These are phyloP conservation scores for Tilletia caries DNA, from an alignment of 1,284 basidiomycete species.

Conservation along the genomic window DNA sequence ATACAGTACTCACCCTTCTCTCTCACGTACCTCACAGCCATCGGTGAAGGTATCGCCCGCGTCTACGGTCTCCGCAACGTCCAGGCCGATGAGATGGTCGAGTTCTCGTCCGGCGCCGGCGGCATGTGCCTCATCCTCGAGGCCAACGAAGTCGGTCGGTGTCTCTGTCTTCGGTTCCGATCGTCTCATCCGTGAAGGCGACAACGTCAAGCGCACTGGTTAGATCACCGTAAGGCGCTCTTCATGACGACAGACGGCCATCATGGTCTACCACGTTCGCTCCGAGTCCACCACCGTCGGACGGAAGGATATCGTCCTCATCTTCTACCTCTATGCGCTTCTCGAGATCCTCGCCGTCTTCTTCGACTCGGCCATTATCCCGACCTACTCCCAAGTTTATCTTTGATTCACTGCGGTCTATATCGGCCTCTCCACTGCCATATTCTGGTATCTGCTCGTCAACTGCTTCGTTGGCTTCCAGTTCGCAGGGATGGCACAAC, in stretches of 20 bases:
- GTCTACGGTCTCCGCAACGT: constrained; percentile 83
- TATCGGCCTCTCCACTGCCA: constrained; percentile 72
- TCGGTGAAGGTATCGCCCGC: constrained; percentile 99
- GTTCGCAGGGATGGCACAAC: constrained; percentile 95
- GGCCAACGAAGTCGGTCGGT: constrained; percentile 99
- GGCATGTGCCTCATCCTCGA: constrained; percentile 98
- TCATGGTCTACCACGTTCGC: constrained; percentile 93
- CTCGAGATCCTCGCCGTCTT: constrained; percentile 91
- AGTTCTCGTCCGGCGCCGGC: constrained; percentile 93
- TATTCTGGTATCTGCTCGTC: constrained; percentile 84
- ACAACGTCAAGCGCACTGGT: constrained; percentile 99
- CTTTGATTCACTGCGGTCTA: constrained; percentile 82
- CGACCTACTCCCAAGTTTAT: constrained; percentile 79
- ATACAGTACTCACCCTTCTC: not conserved
- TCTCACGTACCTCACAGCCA: constrained; percentile 62
- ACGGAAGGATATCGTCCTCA: constrained; percentile 93
- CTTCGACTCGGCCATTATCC: constrained; percentile 93
- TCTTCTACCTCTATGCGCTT: constrained; percentile 94
- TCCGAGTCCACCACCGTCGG: constrained; percentile 98
- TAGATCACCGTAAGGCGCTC: constrained; percentile 98
- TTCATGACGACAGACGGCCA: constrained; percentile 88
- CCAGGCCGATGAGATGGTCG: constrained; percentile 98
- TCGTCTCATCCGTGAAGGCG: constrained; percentile 98
- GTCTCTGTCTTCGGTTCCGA: constrained; percentile 99
- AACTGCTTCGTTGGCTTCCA: constrained; percentile 99